Percentiles rank a stretch among this genome's conserved stretches.
Evolutionary conservation across 306 rosid genomes (phyloP).

Genomic region (Mucuna pruriens): DNA sequence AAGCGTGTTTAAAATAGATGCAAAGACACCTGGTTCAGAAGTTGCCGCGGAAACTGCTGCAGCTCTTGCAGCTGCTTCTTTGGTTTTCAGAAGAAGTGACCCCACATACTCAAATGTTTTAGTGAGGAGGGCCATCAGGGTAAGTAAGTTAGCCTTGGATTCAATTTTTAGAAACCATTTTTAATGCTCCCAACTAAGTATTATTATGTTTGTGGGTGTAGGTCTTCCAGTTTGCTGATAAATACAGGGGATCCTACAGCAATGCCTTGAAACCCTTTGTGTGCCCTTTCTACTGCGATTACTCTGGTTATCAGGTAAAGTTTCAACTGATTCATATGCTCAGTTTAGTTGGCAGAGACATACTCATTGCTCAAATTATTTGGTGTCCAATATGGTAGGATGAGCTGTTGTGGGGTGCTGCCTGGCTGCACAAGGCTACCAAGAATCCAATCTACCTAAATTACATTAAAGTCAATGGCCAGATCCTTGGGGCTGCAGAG

Average conservation of each 20-base stretch:
- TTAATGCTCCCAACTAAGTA: neutral
- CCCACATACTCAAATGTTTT: slow-evolving; percentile 77
- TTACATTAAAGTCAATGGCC: slow-evolving; percentile 91
- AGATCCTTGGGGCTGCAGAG: slow-evolving; percentile 85
- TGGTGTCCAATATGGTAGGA: slow-evolving; percentile 53
- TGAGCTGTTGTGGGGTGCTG: slow-evolving; percentile 99
- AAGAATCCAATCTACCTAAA: slow-evolving; percentile 70
- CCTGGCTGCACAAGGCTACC: slow-evolving; percentile 97
- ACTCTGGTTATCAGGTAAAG: slow-evolving; percentile 87
- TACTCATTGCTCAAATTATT: neutral
- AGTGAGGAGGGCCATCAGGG: slow-evolving; percentile 72
- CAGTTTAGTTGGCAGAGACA: neutral
- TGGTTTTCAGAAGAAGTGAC: slow-evolving; percentile 83
- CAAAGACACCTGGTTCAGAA: slow-evolving; percentile 82
- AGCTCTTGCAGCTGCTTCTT: slow-evolving; percentile 94
- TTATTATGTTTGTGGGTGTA: slow-evolving; percentile 29
- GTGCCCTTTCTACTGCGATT: slow-evolving; percentile 90
- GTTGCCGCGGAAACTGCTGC: slow-evolving; percentile 99
- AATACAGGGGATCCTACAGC: slow-evolving; percentile 87
- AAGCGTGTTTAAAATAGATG: slow-evolving; percentile 75
- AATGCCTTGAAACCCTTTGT: slow-evolving; percentile 63
- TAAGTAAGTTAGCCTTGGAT: slow-evolving; percentile 34
- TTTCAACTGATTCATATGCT: neutral
- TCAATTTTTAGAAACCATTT: neutral
- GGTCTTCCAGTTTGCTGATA: slow-evolving; percentile 97